phyloP scores from a whole-genome alignment of 2,329 filamentous ascomycete genomes.

The Xylariaceae sp. region DNA sequence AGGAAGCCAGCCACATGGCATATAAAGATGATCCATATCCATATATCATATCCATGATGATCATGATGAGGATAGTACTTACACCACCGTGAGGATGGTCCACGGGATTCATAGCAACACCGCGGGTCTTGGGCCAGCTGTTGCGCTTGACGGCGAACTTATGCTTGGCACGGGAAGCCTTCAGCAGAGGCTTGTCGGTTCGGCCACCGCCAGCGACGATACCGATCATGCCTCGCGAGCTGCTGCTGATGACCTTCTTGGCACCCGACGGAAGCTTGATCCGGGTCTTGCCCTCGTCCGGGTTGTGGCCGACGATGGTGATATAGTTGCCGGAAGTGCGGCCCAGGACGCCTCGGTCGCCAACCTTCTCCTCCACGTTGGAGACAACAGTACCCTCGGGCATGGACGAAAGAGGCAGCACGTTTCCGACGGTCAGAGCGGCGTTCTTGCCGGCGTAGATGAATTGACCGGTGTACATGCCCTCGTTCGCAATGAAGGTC shows the following conservation, averaged over 20 bases:
- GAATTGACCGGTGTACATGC: conserved; percentile 99
- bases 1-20: no score
- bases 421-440: conserved; percentile 92
- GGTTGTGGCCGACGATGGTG: conserved; percentile 96
- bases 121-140: conserved; percentile 99
- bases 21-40: no score
- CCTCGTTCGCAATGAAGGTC: conserved; percentile 99
- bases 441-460: conserved; percentile 99
- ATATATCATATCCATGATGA: no score
- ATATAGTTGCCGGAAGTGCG: conserved; percentile 99
- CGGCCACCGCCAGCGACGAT: conserved; percentile 99
- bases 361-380: conserved; percentile 99
- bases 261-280: conserved; percentile 98
- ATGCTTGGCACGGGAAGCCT: conserved; percentile 99
- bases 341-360: conserved; percentile 94
- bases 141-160: conserved; percentile 99
- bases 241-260: conserved; percentile 97
- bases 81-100: conserved; percentile 97
- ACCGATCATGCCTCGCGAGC: conserved; percentile 96
- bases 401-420: conserved; percentile 90
- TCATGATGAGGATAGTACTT: conserved; percentile 42
- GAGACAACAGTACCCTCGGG: conserved; percentile 99
- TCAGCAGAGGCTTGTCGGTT: conserved; percentile 99
- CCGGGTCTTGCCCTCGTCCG: conserved; percentile 98
- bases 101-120: conserved; percentile 99